Conservation (phyloP, 1,284 basidiomycete genomes). For the Hemileia vastatrix region DNA sequence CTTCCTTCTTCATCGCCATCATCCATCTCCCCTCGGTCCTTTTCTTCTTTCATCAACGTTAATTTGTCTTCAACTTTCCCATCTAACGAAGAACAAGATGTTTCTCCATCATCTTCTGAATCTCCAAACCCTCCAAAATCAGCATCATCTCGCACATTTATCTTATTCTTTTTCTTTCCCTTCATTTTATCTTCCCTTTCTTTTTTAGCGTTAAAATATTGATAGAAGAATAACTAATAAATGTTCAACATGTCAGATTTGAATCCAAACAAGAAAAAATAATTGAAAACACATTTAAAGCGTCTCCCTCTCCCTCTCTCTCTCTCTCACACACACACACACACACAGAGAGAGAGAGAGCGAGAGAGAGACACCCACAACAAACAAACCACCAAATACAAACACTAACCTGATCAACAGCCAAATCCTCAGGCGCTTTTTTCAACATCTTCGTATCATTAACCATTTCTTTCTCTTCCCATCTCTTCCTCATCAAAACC, state of each 20-base stretch:
- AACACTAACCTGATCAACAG: constrained; percentile 67
- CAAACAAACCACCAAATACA: constrained; percentile 1
- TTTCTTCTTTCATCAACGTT: constrained; percentile 17
- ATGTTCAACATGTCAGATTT: constrained; percentile 59
- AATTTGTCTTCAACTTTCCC: background rate
- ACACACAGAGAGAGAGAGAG: no score
- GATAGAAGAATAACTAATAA: constrained; percentile 47
- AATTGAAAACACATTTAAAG: background rate
- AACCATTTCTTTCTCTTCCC: constrained; percentile 53
- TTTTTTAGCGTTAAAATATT: constrained; percentile 47
- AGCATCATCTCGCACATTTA: constrained; percentile 44
- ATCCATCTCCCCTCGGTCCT: constrained; percentile 21
- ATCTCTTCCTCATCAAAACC: constrained; percentile 61
- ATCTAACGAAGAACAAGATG: constrained; percentile 25
- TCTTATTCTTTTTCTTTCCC: constrained; percentile 36
- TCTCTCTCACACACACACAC: background rate
- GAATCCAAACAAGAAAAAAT: constrained; percentile 33
- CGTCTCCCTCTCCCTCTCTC: background rate
- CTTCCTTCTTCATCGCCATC: constrained; percentile 29
- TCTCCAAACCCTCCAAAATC: constrained; percentile 40
- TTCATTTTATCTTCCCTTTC: constrained; percentile 29
- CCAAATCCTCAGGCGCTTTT: constrained; percentile 62
- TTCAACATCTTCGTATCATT: constrained; percentile 73
- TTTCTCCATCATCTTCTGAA: constrained; percentile 43
- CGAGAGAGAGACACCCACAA: no score